Evolutionary conservation across 1,284 basidiomycete genomes (phyloP), one percentile per base, ranked within the genome.

Genomic region (Microbotryum violaceum): DNA sequence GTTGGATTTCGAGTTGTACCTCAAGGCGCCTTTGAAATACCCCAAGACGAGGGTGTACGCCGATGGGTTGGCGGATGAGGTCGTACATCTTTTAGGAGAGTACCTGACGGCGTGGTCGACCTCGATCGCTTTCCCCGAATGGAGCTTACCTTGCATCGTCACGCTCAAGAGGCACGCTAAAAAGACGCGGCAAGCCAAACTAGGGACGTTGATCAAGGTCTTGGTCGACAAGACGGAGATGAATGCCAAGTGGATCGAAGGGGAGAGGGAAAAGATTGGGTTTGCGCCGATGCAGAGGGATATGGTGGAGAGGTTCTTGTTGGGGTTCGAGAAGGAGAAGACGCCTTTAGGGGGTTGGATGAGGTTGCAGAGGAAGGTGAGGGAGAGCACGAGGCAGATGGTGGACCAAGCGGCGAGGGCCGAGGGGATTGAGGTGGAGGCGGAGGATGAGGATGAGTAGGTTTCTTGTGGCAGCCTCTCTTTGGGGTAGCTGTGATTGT

Each of bases 91-190:
- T 21, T 79, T 97, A 49, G 85, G 86, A 12, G 89, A 94, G 75
- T 91, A 88, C 83, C 78, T 78, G 63, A 75, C 82, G 82, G 58
- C 77, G 77, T 63, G 88, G 79, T 72, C 78, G 74, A 78, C 66
- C 1, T 89, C 87, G 74, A 86, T 97, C 60, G 90, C 90, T 0
- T 97, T 97, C 78, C 94, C 94, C 2, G 96, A 99, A 77, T 79
- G 96, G 57, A 81, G 85, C 16, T 82, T 97, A n/a, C 91, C 94
- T 2, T 78, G 93, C 46, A 77, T 85, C n/a, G 82, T 87, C 12
- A 78, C 82, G 4, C 78, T 93, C 60, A 83, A 83, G 83, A 84
- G 76, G 76, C 81, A 74, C 70, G 70, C 89, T 69, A 96, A 94
- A 75, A 78, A 77, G 70, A 63, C 63, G 9, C 50, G 54, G 14